Base-by-base conservation (phyloP, 495 filamentous ascomycete species). In the Rostrohypoxylon terebratum region DNA sequence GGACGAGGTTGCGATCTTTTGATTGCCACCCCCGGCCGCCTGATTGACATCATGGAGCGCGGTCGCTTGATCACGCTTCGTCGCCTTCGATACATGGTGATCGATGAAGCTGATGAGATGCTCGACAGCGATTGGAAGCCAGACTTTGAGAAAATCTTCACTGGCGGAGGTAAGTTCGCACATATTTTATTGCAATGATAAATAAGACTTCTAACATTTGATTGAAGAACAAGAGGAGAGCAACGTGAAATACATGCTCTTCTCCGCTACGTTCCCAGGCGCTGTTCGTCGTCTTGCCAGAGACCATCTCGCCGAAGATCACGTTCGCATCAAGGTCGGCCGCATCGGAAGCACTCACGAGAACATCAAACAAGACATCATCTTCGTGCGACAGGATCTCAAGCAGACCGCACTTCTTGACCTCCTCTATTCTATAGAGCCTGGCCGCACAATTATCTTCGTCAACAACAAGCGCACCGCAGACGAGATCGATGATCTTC, bases 81-180 rank as follows among this genome's bases (percentile, higher is more conserved):
- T 42, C 93, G 95, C 64, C 85, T 97, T 54, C 89, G 89, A 83
- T 97, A 88, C 69, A 82, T 96, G 69, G 88, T 99, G 61, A 91
- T 99, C 67, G 96, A 98, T 59, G 96, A 99, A 78, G 96, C 96
- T 0, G 96, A 99, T 77, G 94, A 98, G 82, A 89, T 98, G 85
- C 87, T 99, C 0, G 77, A 90, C 4, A 42, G 79, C 0, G 92
- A 93, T 74, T 97, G 94, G 93, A 84, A 91, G 51, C 80, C 85
- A 0, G 89, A 93, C 1, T 83, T 97, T 57, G 81, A 83, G 13
- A 83, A 86, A 66, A 90, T 97, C 59, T 88, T 97, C 83, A 82
- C 86, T 62, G 93, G 93, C 59, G 91, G 90, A 75, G 91, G 92
- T 93, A 85, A 83, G 87, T 80, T 59, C 31, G 34, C 28, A n/a